A percentile compares a stretch with the other conserved stretches of the same genome.
These are phyloP conservation scores for Colletotrichum cuscutae DNA, from an alignment of 2,329 filamentous ascomycete species.

Conservation along the genomic window DNA sequence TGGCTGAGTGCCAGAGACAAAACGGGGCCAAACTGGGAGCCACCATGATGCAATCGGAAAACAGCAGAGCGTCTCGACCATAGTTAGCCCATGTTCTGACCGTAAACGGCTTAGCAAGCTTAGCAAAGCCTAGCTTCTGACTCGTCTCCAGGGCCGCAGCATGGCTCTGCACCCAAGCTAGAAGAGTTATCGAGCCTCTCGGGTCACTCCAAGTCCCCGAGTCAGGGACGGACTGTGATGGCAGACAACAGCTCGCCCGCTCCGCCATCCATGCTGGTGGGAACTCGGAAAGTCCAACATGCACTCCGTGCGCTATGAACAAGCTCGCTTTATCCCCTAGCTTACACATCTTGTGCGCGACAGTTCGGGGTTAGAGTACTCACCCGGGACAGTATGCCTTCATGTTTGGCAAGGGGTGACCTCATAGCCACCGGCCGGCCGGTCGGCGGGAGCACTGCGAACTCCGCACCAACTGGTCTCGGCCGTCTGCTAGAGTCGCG, in stretches of 20 bases:
- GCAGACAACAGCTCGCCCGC: slow-evolving; percentile 11
- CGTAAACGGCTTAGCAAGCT: slow-evolving; percentile 1
- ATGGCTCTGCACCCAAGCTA: slow-evolving; percentile 4
- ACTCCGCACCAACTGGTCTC: slow-evolving; percentile 15
- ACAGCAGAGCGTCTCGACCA: not conserved
- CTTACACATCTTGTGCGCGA: not conserved
- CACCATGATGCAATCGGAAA: slow-evolving; percentile 23
- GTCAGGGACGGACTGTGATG: slow-evolving; percentile 5
- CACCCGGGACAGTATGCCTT: not conserved
- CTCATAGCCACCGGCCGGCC: slow-evolving; percentile 26
- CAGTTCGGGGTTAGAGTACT: not conserved
- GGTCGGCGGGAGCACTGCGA: slow-evolving; percentile 18
- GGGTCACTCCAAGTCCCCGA: slow-evolving; percentile 14
- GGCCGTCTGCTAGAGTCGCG: not conserved
- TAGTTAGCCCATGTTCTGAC: not conserved
- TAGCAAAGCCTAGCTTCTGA: not conserved
- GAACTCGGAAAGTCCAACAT: slow-evolving; percentile 4
- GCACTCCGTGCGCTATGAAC: not conserved
- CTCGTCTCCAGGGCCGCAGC: not conserved
- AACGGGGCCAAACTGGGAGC: not conserved
- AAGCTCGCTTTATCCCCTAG: not conserved
- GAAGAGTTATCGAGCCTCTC: slow-evolving; percentile 6
- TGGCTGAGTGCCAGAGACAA: not conserved
- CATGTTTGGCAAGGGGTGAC: slow-evolving; percentile 13
- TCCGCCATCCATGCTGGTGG: slow-evolving; percentile 12